Conservation (phyloP, 2,329 filamentous ascomycete species). For the Graphiopsis chlorocephala region DNA sequence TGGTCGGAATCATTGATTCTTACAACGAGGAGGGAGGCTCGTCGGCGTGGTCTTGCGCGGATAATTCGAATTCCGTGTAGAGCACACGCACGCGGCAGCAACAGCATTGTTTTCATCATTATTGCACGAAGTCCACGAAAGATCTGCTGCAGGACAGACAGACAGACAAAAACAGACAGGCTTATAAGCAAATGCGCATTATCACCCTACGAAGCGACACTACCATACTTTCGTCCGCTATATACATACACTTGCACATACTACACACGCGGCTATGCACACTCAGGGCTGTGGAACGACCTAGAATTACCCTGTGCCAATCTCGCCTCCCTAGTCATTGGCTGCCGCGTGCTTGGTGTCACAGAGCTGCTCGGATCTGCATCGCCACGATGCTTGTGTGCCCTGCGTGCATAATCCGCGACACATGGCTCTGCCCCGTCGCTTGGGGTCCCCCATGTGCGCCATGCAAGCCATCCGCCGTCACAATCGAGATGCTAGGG, state of each 20-base stretch:
- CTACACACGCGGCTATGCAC: background rate
- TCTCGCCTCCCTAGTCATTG: slow-evolving; percentile 6
- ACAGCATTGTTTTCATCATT: background rate
- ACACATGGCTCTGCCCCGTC: background rate
- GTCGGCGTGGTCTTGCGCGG: slow-evolving; percentile 43
- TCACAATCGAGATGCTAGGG: background rate
- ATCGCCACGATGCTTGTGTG: background rate
- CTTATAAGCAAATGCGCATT: background rate
- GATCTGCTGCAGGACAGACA: slow-evolving; percentile 7
- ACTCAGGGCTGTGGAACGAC: background rate
- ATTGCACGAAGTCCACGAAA: background rate
- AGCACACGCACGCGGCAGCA: background rate
- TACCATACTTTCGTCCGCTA: background rate
- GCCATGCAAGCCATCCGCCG: background rate
- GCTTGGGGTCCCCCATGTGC: background rate
- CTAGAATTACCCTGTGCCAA: background rate
- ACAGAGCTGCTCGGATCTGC: background rate
- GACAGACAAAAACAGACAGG: background rate
- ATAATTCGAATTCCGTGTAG: slow-evolving; percentile 38
- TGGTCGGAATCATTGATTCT: slow-evolving; percentile 39
- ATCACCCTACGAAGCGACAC: background rate
- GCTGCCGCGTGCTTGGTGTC: background rate
- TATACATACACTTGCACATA: background rate
- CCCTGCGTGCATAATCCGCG: background rate
- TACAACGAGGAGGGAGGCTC: slow-evolving; percentile 38